Conservation (phyloP, 2,329 filamentous ascomycete species). For the Epichloe brachyelytri region DNA sequence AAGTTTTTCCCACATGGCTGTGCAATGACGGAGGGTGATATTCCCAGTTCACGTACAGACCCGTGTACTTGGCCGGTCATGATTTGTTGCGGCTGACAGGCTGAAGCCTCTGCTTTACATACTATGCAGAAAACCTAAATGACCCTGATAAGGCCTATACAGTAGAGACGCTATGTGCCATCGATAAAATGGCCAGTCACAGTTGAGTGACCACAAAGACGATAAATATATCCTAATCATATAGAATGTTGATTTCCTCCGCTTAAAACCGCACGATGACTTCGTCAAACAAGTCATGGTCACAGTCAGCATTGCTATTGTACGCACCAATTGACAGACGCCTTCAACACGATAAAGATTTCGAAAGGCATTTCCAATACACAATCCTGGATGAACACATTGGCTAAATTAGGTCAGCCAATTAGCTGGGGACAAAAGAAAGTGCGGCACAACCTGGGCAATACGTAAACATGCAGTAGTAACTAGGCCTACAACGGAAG, state of each 20-base stretch:
- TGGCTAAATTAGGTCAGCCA: not conserved
- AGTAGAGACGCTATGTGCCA: conserved; percentile 21
- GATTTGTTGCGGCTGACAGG: no score
- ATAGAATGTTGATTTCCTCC: conserved; percentile 19
- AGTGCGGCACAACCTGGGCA: not conserved
- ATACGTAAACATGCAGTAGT: no score
- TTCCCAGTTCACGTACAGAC: not conserved
- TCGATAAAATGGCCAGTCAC: conserved; percentile 21
- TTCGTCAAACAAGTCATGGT: conserved; percentile 18
- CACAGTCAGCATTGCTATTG: conserved; percentile 19
- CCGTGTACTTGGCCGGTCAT: no score
- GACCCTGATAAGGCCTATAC: conserved; percentile 15
- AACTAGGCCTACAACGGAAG: no score
- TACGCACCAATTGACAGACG: conserved; percentile 9
- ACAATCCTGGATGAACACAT: conserved; percentile 9
- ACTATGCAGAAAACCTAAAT: conserved; percentile 14
- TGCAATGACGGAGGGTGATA: not conserved
- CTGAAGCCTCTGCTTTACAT: conserved; percentile 9
- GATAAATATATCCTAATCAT: conserved; percentile 14
- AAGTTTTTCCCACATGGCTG: no score
- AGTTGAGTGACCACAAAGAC: conserved; percentile 17
- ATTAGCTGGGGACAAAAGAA: not conserved
- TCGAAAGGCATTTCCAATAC: conserved; percentile 19
- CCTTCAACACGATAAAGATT: conserved; percentile 7
- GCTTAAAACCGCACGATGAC: conserved; percentile 14